phyloP scores from a whole-genome alignment of 177 flowering plant genomes.

The Vitis hybrid region DNA sequence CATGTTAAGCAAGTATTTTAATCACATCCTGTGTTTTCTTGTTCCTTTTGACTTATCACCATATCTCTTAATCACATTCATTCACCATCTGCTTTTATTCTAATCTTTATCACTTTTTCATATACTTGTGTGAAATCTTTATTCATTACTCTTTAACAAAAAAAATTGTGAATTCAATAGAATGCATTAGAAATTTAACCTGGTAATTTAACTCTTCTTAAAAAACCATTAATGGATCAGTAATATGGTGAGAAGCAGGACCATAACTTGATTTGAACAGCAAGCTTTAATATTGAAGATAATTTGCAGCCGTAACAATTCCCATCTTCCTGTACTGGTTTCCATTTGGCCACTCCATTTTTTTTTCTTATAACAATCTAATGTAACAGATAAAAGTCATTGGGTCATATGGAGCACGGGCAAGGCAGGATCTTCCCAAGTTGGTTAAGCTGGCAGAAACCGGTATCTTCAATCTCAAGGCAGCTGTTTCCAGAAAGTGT shows the following conservation, averaged over 20 bases:
- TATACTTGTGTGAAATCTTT: too few species aligned
- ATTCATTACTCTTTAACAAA: too few species aligned
- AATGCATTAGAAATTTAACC: too few species aligned
- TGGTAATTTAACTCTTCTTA: too few species aligned
- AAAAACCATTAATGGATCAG: too few species aligned
- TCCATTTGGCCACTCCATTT: not conserved
- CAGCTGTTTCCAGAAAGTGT: constrained; percentile 79
- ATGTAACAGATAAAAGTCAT: constrained; percentile 78
- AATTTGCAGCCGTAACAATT: not conserved
- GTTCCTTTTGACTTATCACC: too few species aligned
- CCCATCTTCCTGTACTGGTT: not conserved
- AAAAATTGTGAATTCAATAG: too few species aligned
- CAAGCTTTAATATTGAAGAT: not conserved
- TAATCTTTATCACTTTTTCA: too few species aligned
- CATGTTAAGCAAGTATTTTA: too few species aligned
- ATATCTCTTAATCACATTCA: too few species aligned
- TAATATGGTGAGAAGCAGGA: not conserved
- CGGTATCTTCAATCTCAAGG: constrained; percentile 70
- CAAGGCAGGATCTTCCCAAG: constrained; percentile 97
- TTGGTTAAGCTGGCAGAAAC: constrained; percentile 77
- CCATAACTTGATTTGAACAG: not conserved
- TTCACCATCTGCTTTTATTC: too few species aligned
- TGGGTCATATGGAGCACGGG: constrained; percentile 93
- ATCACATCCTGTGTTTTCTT: too few species aligned
- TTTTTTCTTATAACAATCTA: not conserved